Evolutionary conservation across 2,329 filamentous ascomycete genomes (phyloP).

Genomic region (Claviceps sp.): DNA sequence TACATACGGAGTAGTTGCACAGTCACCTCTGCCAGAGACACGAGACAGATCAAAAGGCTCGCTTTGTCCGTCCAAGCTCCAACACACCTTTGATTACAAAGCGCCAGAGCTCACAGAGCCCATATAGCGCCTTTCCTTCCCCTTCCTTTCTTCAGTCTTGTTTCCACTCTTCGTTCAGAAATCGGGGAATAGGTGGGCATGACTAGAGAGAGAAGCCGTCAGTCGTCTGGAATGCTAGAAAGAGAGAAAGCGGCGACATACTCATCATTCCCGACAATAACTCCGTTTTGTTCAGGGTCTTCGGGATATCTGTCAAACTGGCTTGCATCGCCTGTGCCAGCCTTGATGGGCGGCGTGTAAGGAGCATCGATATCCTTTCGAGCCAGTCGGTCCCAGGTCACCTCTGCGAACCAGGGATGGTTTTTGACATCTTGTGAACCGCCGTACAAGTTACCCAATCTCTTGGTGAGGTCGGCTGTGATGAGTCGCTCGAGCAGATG

Average conservation of each 20-base stretch:
- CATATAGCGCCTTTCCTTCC: background rate
- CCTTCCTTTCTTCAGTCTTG: background rate
- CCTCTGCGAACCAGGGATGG: slow-evolving; percentile 92
- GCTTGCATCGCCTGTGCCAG: slow-evolving; percentile 86
- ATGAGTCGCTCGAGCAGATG: slow-evolving; percentile 87
- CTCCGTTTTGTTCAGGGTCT: slow-evolving; percentile 85
- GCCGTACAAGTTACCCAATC: slow-evolving; percentile 84
- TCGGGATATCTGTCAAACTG: slow-evolving; percentile 98
- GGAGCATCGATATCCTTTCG: slow-evolving; percentile 97
- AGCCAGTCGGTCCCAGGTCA: slow-evolving; percentile 89
- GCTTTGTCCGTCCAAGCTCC: background rate
- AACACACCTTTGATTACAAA: background rate
- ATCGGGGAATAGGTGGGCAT: slow-evolving; percentile 62
- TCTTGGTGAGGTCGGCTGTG: slow-evolving; percentile 87
- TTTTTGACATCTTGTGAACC: slow-evolving; percentile 88
- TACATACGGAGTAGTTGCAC: background rate
- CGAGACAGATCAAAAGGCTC: background rate
- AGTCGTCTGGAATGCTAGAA: slow-evolving; percentile 3
- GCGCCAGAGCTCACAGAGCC: background rate
- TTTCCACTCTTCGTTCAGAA: slow-evolving; percentile 35
- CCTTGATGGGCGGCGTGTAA: slow-evolving; percentile 90
- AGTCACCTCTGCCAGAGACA: background rate
- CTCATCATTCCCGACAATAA: slow-evolving; percentile 61
- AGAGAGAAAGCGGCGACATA: slow-evolving; percentile 34
- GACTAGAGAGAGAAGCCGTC: slow-evolving; percentile 29